These are phyloP conservation scores for Chaetomium fimeti DNA, from an alignment of 495 filamentous ascomycete genomes.

Conservation along the genomic window DNA sequence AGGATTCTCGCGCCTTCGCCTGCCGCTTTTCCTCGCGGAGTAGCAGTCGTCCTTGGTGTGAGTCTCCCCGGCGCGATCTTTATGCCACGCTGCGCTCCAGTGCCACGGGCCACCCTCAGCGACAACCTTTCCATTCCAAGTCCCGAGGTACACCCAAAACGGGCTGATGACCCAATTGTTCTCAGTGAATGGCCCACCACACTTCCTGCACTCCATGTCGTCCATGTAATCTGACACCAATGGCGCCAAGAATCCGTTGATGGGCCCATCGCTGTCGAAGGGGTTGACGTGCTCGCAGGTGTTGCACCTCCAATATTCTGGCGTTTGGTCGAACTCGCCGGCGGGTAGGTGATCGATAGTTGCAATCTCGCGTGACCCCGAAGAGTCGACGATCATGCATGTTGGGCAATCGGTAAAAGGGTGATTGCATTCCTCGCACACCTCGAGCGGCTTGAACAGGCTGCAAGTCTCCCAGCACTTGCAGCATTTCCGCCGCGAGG, in stretches of 20 bases:
- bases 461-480: constrained; percentile 24
- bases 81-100: constrained; percentile 27
- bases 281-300: constrained; percentile 24
- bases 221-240: constrained; percentile 17
- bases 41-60: constrained; percentile 27
- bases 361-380: constrained; percentile 26
- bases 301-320: constrained; percentile 26
- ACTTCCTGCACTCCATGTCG: constrained; percentile 21
- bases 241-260: constrained; percentile 25
- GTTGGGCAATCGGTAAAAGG: constrained; percentile 18
- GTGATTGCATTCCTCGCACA: constrained; percentile 24
- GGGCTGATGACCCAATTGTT: constrained; percentile 29
- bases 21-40: constrained; percentile 18
- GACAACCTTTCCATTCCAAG: constrained; percentile 28
- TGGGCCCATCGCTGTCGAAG: constrained; percentile 18
- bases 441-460: constrained; percentile 24
- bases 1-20: constrained; percentile 24
- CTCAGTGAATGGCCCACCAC: constrained; percentile 19
- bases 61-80: constrained; percentile 13
- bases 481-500: constrained; percentile 26
- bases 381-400: constrained; percentile 26
- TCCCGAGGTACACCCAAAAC: constrained; percentile 26
- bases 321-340: constrained; percentile 31
- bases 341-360: constrained; percentile 16
- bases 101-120: constrained; percentile 29